Evolutionary conservation across 768 basidiomycete genomes (phyloP), one percentile per base, ranked within the genome.

Genomic region (Lactifluus subvellereus): DNA sequence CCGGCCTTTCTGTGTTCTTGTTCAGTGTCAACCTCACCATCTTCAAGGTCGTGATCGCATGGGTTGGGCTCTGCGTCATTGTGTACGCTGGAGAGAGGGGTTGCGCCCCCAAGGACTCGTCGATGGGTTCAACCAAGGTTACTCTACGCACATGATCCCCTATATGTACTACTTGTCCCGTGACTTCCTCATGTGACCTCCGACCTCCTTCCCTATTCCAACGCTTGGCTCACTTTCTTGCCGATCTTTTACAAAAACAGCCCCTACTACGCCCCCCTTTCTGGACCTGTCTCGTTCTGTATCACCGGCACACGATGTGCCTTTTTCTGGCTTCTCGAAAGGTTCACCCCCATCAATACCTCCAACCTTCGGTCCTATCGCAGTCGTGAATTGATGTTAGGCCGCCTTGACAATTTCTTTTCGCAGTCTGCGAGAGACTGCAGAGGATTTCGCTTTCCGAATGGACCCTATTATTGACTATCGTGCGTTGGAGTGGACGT

Each of bases 1-100:
- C 77, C 35, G 78, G 80, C 48, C 73, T 84, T 33, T 69, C 80
- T 40, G 74, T 76, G 14, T 81, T 83, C 69, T 71, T 82, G 33
- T 71, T 70, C 59, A 69, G 74, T 6, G 68, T 70, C 49, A 67
- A 69, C 40, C 20, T 6, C 18, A 57, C 57, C 22, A 56, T 69
- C 37, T 67, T 69, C 16, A 57, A 54, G 3, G 56, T 59, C 6
- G 55, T 64, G 8, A 49, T 64, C 2, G 20, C 49, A 2, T 61
- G 67, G 27, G 51, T 68, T 6, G 50, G 38, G 4, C 2, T 59
- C 27, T 69, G 66, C 49, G 61, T 54, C 14, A 8, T 61, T 2
- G 10, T 65, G 18, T 71, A 70, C 47, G 33, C n/a, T n/a, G n/a
- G n/a, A n/a, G n/a, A n/a, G n/a, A n/a, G n/a, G n/a, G n/a, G n/a